Percentiles rank a stretch among this genome's conserved stretches.
These are phyloP conservation scores for Trametes sanguinea DNA, from an alignment of 768 basidiomycete species.

Conservation along the genomic window DNA sequence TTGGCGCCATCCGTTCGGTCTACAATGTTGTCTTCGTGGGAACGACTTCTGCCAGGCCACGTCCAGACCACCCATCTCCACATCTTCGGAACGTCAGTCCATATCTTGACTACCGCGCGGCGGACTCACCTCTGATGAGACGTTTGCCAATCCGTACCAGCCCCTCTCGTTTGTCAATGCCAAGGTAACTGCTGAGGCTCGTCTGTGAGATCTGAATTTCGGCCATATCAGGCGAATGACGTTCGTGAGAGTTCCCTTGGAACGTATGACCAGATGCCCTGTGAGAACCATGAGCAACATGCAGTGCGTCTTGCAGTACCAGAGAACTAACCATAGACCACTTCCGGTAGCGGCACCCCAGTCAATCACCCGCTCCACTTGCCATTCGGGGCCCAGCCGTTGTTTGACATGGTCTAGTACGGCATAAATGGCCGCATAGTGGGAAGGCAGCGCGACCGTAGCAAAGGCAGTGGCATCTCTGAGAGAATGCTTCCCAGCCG, in stretches of 20 bases:
- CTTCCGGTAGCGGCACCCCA: conserved; percentile 86
- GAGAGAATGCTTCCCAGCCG: conserved; percentile 58
- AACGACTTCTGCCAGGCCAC: conserved; percentile 61
- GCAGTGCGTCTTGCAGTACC: conserved; percentile 7
- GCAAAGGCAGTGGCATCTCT: conserved; percentile 85
- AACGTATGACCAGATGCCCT: conserved; percentile 75
- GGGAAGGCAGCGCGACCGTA: conserved; percentile 80
- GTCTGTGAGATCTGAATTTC: conserved; percentile 49
- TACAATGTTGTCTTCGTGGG: conserved; percentile 47
- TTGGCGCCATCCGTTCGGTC: conserved; percentile 45
- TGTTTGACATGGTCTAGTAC: conserved; percentile 69
- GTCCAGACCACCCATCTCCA: conserved; percentile 46
- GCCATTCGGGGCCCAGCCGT: conserved; percentile 65
- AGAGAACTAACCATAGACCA: conserved; percentile 66
- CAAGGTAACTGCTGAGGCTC: conserved; percentile 62
- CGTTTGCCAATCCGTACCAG: conserved; percentile 67
- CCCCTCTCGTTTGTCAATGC: conserved; percentile 77
- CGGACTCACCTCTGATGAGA: conserved; percentile 54
- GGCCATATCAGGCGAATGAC: conserved; percentile 22
- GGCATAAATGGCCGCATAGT: conserved; percentile 79
- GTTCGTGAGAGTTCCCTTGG: conserved; percentile 37
- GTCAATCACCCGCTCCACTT: conserved; percentile 65
- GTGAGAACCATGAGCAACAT: conserved; percentile 15
- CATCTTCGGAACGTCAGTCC: conserved; percentile 39
- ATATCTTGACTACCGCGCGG: background rate